These are phyloP conservation scores for Erythrophleum ivorense DNA, from an alignment of 331 rosid genomes.

Conservation along the genomic window DNA sequence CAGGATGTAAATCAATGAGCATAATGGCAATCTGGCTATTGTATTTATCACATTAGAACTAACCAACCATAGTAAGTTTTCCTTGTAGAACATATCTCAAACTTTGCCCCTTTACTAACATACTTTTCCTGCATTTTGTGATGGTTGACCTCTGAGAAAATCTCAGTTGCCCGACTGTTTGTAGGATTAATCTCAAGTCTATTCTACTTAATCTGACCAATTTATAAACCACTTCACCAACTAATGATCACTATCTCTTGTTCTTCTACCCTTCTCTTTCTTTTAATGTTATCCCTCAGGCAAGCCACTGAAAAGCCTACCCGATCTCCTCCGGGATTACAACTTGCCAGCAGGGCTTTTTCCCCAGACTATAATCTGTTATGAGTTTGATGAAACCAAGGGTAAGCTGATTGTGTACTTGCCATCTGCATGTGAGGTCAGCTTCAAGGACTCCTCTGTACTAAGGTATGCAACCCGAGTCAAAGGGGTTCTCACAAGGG, in stretches of 20 bases:
- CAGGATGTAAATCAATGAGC: background rate
- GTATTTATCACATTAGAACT: background rate
- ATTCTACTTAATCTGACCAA: background rate
- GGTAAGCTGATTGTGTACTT: slow-evolving; percentile 23
- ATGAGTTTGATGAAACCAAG: slow-evolving; percentile 21
- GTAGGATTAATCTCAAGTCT: background rate
- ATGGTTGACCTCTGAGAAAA: background rate
- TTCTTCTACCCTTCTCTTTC: background rate
- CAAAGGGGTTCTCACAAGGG: slow-evolving; percentile 13
- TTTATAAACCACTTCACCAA: background rate
- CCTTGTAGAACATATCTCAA: too few species aligned
- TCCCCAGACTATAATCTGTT: slow-evolving; percentile 14
- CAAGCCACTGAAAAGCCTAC: slow-evolving; percentile 24
- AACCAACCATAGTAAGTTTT: background rate
- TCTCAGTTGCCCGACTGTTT: background rate
- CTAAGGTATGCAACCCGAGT: slow-evolving; percentile 18
- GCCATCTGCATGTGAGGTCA: slow-evolving; percentile 10
- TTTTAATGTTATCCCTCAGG: slow-evolving; percentile 3
- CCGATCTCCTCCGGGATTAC: slow-evolving; percentile 15
- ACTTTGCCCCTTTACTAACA: too few species aligned
- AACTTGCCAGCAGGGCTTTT: slow-evolving; percentile 16
- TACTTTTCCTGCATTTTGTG: background rate
- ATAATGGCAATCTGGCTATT: background rate
- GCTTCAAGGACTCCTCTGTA: slow-evolving; percentile 27
- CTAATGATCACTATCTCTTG: background rate